phyloP scores from a whole-genome alignment of 2,329 filamentous ascomycete genomes.

The Xylariaceae sp. region DNA sequence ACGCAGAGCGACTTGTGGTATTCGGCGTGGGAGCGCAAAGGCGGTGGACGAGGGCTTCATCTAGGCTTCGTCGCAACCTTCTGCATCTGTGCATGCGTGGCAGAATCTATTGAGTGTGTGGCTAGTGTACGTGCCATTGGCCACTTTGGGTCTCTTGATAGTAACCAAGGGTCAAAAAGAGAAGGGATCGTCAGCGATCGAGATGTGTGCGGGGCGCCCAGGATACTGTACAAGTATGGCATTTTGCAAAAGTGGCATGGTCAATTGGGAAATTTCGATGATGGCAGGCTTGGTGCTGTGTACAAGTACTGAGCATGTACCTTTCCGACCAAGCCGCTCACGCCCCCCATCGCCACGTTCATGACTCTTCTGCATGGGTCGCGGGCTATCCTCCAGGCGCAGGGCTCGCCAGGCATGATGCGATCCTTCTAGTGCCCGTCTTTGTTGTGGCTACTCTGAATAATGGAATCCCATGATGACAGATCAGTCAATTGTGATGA shows the following conservation, averaged over 20 bases:
- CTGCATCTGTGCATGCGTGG: not conserved
- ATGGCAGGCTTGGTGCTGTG: conserved; percentile 14
- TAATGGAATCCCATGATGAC: too few relatives aligned
- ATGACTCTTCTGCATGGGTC: too few relatives aligned
- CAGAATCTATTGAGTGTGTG: not conserved
- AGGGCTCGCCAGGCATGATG: too few relatives aligned
- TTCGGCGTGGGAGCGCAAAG: too few relatives aligned
- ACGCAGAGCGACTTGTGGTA: too few relatives aligned
- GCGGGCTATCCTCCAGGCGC: too few relatives aligned
- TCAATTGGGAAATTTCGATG: conserved; percentile 29
- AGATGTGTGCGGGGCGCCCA: conserved; percentile 22
- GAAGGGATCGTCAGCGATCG: conserved; percentile 28
- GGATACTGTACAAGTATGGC: conserved; percentile 22
- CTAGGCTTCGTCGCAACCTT: too few relatives aligned
- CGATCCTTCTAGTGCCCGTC: too few relatives aligned
- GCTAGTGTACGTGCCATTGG: conserved; percentile 9
- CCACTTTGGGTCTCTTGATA: conserved; percentile 5
- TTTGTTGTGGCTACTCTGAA: too few relatives aligned
- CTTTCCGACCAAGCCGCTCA: not conserved
- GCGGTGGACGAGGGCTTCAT: too few relatives aligned
- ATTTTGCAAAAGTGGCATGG: conserved; percentile 29
- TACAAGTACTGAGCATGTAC: conserved; percentile 27
- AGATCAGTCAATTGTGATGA: too few relatives aligned
- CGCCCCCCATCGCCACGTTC: not conserved
- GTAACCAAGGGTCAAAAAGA: conserved; percentile 8